Evolutionary conservation across 768 basidiomycete species (phyloP).

Genomic region (Amanita molliuscula): DNA sequence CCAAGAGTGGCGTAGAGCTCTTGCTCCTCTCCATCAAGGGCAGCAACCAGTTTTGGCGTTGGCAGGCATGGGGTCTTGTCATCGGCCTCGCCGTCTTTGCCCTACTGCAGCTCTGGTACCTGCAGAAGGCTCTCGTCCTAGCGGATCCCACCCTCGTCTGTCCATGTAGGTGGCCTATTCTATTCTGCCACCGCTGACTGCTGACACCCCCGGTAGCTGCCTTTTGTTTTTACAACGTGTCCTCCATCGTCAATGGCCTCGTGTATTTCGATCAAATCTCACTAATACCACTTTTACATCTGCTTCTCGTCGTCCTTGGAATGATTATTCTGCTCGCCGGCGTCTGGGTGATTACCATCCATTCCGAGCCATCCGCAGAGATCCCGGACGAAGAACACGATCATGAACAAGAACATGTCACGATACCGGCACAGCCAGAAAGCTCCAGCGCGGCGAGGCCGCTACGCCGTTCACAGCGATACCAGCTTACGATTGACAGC

Average conservation of each 20-base stretch:
- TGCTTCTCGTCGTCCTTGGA: conserved; percentile 68
- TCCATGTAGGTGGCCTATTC: conserved; percentile 46
- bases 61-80: conserved; percentile 78
- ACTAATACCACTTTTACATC: conserved; percentile 55
- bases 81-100: conserved; percentile 65
- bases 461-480: conserved; percentile 17
- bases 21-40: conserved; percentile 68
- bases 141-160: conserved; percentile 83
- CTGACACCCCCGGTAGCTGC: conserved; percentile 38
- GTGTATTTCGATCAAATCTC: conserved; percentile 85
- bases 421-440: conserved; percentile 16
- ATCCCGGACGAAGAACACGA: conserved; percentile 8
- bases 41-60: conserved; percentile 73
- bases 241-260: conserved; percentile 82
- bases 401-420: background rate
- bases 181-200: background rate
- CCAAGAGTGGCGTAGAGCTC: conserved; percentile 89
- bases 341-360: conserved; percentile 84
- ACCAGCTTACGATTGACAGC: conserved; percentile 18
- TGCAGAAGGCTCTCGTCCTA: conserved; percentile 69
- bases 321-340: conserved; percentile 73
- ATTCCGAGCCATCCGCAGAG: conserved; percentile 37
- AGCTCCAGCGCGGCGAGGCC: background rate
- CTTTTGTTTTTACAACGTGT: conserved; percentile 92
- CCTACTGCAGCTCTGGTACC: conserved; percentile 74